Conservation (phyloP, 73 alveolate species). For the Durusdinium trenchii region DNA sequence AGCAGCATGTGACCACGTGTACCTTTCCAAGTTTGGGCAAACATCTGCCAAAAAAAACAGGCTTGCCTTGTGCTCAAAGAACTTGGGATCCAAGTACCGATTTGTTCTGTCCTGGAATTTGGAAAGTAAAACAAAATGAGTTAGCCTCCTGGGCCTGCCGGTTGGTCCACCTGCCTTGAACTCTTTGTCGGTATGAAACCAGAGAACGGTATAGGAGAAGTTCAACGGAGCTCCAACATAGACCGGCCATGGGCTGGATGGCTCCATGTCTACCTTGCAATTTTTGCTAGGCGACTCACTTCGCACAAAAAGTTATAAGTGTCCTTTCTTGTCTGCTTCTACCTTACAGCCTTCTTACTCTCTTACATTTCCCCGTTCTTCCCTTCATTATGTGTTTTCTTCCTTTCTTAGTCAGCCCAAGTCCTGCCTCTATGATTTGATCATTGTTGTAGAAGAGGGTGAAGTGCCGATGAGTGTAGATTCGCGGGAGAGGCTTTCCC, state of each 20-base stretch:
- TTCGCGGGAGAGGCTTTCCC: conserved; percentile 83
- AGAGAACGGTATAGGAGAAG: conserved; percentile 93
- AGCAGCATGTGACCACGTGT: too few relatives aligned
- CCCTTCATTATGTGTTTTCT: too few relatives aligned
- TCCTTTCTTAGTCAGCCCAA: too few relatives aligned
- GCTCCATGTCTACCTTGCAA: conserved; percentile 87
- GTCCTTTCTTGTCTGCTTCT: too few relatives aligned
- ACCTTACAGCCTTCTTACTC: too few relatives aligned
- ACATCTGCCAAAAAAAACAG: too few relatives aligned
- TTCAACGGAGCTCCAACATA: conserved; percentile 61
- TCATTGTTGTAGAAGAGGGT: conserved; percentile 91
- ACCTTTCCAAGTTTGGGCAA: too few relatives aligned
- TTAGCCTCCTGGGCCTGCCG: neutral
- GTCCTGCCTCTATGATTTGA: conserved; percentile 85
- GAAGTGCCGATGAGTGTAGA: conserved; percentile 96
- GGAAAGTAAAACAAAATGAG: neutral
- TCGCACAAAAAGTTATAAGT: too few relatives aligned
- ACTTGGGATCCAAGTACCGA: conserved; percentile 96
- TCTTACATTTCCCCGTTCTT: too few relatives aligned
- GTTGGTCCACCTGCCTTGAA: conserved; percentile 46
- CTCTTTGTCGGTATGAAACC: conserved; percentile 84
- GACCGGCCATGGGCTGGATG: conserved; percentile 84
- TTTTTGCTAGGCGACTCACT: neutral
- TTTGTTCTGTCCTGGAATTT: conserved; percentile 83
- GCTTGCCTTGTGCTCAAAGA: conserved; percentile 96